Base-by-base conservation (phyloP, 371 early-diverging fungal species). In the Actinomortierella ambigua region DNA sequence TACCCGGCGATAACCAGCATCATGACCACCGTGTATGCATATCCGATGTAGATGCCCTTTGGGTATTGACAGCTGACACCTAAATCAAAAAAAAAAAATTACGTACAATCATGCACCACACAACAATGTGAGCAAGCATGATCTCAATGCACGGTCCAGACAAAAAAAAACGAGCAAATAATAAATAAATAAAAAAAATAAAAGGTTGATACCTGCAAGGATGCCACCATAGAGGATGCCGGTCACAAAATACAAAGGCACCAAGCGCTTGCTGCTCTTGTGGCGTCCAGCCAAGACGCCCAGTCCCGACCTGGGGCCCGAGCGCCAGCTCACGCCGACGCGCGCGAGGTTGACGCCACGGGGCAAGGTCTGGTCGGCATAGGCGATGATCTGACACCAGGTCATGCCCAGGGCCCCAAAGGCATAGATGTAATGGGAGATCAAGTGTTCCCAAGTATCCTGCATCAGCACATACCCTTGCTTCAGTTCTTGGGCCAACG, bases 371-470 rank as follows among this genome's bases (percentile, higher is more conserved):
- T 71, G 71, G 2, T 59, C 49, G 17, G 71, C 57, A 55, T 80
- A 86, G 0, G 80, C 81, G 57, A 80, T 69, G 34, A 82, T 55
- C 55, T 84, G 83, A 24, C 65, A 79, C 86, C 86, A 85, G 1
- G 78, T 75, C 86, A 85, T 85, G 28, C 81, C 78, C 71, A 83
- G 60, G 0, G 80, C 86, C 4, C 86, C 86, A 5, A 71, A 64
- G 9, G 84, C 86, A 67, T 86, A 86, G 76, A 86, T 79, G 55
- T 86, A 86, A 69, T 86, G 86, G 0, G 82, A 84, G 53, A 82
- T 77, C 20, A 66, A 69, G 47, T 86, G 86, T 27, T 86, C 86
- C 84, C 83, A 86, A 14, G 76, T 54, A 50, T 81, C 75, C 50
- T 77, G 66, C 77, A 86, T 86, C 34, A 84, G 65, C 24, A 76